Conservation (phyloP, 1,139 yeast genomes). For the Petasospora rhodanensis region DNA sequence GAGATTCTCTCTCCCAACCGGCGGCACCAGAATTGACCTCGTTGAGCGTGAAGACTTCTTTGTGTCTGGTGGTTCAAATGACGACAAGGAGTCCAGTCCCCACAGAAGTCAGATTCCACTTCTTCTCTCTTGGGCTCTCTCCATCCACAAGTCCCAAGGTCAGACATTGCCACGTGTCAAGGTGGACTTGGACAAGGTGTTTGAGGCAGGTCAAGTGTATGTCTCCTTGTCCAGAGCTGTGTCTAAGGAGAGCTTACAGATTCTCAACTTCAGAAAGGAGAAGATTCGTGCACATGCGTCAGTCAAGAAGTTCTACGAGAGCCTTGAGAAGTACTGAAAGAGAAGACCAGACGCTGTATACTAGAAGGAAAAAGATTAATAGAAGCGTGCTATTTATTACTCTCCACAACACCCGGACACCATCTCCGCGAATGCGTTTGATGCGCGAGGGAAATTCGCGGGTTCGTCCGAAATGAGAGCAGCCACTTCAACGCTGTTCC, state of each 20-base stretch:
- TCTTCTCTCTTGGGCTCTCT: slow-evolving; percentile 80
- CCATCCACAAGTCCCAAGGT: slow-evolving; percentile 91
- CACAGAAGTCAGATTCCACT: slow-evolving; percentile 63
- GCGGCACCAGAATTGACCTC: slow-evolving; percentile 25
- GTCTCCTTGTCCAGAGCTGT: slow-evolving; percentile 92
- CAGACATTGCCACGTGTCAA: slow-evolving; percentile 77
- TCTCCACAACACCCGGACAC: too few species aligned
- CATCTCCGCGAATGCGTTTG: too few species aligned
- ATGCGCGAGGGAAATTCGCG: too few species aligned
- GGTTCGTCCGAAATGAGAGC: too few species aligned
- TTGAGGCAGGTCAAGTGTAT: slow-evolving; percentile 84
- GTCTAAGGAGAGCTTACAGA: slow-evolving; percentile 65
- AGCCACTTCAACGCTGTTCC: too few species aligned
- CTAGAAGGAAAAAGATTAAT: too few species aligned
- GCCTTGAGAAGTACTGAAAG: slow-evolving; percentile 32
- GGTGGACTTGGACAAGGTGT: slow-evolving; percentile 65
- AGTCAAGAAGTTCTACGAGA: slow-evolving; percentile 62
- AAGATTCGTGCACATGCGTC: slow-evolving; percentile 61
- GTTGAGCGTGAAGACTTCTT: slow-evolving; percentile 42
- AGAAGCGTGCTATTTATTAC: too few species aligned
- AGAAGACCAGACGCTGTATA: too few species aligned
- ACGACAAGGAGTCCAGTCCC: slow-evolving; percentile 16
- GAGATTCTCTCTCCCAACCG: slow-evolving; percentile 39
- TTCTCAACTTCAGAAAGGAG: slow-evolving; percentile 60
- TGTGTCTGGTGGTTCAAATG: slow-evolving; percentile 13